Evolutionary conservation across 106 monocot genomes (phyloP).

Genomic region (Allium cepa): DNA sequence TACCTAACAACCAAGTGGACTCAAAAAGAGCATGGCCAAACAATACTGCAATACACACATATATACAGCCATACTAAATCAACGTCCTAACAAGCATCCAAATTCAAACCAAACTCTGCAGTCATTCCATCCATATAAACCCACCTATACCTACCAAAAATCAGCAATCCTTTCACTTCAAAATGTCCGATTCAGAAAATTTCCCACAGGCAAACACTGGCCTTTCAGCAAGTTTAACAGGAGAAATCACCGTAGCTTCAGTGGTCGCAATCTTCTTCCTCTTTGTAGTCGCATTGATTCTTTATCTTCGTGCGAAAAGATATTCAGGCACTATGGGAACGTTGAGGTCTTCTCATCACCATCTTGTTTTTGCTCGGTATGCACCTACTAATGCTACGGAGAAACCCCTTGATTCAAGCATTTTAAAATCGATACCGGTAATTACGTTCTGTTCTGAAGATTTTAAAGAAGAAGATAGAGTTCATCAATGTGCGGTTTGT

Average conservation of each 20-base stretch:
- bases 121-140: no score
- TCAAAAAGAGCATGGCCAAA: no score
- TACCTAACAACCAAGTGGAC: no score
- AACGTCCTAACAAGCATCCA: no score
- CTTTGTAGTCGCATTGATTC: neutral
- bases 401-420: conserved; percentile 2
- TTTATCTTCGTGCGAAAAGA: conserved; percentile 3
- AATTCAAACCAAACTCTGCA: no score
- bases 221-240: neutral
- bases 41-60: no score
- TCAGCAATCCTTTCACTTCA: no score
- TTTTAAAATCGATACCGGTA: conserved; percentile 15
- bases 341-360: neutral
- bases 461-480: neutral
- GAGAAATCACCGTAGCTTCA: neutral
- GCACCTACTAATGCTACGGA: no score
- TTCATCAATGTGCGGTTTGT: conserved; percentile 19
- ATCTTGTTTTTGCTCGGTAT: neutral
- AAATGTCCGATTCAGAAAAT: neutral
- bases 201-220: neutral
- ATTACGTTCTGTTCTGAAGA: conserved; percentile 12
- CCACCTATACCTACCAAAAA: no score
- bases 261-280: neutral
- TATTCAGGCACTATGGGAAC: neutral
- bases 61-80: no score